Evolutionary conservation across 2,329 filamentous ascomycete genomes (phyloP).

Genomic region (Arthrobotrys entomopaga): DNA sequence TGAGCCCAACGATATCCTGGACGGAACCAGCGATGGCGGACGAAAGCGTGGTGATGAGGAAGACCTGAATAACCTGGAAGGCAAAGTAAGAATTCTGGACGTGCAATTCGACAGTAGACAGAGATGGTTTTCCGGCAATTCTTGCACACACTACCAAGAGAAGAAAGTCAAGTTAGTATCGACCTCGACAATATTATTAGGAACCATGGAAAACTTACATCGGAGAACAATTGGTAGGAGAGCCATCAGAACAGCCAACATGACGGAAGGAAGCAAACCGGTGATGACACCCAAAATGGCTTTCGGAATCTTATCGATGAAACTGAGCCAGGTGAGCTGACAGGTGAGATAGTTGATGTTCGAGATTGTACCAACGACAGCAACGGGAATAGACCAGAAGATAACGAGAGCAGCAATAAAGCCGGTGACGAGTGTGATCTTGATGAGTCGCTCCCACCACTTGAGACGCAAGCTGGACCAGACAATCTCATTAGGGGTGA

Average conservation of each 20-base stretch:
- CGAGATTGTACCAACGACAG: constrained; percentile 83
- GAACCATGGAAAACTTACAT: constrained; percentile 64
- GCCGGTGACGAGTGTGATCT: constrained; percentile 74
- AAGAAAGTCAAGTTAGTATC: constrained; percentile 60
- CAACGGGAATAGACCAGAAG: constrained; percentile 84
- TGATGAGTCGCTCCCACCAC: constrained; percentile 85
- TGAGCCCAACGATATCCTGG: constrained; percentile 69
- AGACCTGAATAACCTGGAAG: constrained; percentile 91
- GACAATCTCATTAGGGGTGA: constrained; percentile 83
- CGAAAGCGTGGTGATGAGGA: constrained; percentile 83
- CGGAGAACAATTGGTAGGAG: constrained; percentile 84
- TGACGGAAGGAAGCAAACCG: constrained; percentile 81
- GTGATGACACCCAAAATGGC: constrained; percentile 83
- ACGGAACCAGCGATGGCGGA: constrained; percentile 78
- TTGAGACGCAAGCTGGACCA: constrained; percentile 86
- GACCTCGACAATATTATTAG: not conserved
- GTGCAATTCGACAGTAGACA: constrained; percentile 83
- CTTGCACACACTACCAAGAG: constrained; percentile 78
- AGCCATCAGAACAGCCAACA: constrained; percentile 84
- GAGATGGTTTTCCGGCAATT: constrained; percentile 80
- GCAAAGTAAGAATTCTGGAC: constrained; percentile 91
- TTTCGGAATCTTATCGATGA: constrained; percentile 76
- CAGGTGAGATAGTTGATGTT: constrained; percentile 78
- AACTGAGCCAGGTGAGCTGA: constrained; percentile 74
- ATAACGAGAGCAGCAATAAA: constrained; percentile 81